phyloP scores from a whole-genome alignment of 164 flowering plant genomes.

The Chloranthus sessilifolius region DNA sequence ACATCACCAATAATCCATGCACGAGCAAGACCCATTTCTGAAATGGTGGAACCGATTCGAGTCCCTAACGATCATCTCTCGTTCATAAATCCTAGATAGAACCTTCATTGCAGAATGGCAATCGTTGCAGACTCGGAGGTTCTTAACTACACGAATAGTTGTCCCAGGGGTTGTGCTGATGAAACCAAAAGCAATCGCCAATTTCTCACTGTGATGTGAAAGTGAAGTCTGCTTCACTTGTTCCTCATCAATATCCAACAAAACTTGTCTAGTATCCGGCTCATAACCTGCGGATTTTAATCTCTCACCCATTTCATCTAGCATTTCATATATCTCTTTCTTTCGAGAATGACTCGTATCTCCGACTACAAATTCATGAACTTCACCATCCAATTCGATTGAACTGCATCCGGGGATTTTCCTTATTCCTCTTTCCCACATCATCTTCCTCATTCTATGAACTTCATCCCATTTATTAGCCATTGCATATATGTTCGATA shows the following conservation, averaged over 20 bases:
- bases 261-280: conserved; percentile 8
- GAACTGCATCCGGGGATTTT: conserved; percentile 15
- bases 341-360: conserved; percentile 5
- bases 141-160: conserved; percentile 10
- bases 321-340: conserved; percentile 11
- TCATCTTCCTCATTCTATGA: conserved; percentile 12
- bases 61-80: conserved; percentile 14
- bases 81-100: conserved; percentile 4
- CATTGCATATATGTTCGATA: conserved; percentile 12
- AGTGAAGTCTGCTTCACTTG: conserved; percentile 11
- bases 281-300: conserved; percentile 6
- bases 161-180: conserved; percentile 11
- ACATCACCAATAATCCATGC: conserved; percentile 17
- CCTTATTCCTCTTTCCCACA: conserved; percentile 12
- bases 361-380: conserved; percentile 11
- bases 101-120: conserved; percentile 9
- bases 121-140: conserved; percentile 11
- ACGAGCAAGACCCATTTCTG: conserved; percentile 9
- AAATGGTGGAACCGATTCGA: conserved; percentile 14
- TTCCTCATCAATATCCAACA: conserved; percentile 14
- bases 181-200: conserved; percentile 13
- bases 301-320: conserved; percentile 5
- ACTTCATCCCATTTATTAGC: conserved; percentile 9
- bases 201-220: conserved; percentile 14
- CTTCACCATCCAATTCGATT: conserved; percentile 9